A percentile compares a stretch with the other conserved stretches of the same genome.
Evolutionary conservation across 1,284 basidiomycete species (phyloP).

Genomic region (Austroboletus novae-zelandiae): DNA sequence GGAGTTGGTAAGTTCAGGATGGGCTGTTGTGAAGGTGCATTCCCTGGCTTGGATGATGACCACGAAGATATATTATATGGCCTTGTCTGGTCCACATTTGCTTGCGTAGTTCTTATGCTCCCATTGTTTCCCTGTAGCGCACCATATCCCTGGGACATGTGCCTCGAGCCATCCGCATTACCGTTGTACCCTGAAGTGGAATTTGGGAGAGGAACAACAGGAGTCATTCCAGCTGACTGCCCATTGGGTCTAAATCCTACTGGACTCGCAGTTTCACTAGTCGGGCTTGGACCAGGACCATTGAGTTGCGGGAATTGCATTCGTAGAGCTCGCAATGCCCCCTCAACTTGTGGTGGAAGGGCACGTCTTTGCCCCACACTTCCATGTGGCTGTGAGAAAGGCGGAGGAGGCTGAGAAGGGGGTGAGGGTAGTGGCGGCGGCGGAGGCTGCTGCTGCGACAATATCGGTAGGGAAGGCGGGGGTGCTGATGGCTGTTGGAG

Average conservation of each 20-base stretch:
- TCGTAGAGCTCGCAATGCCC: slow-evolving; percentile 14
- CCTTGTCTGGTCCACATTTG: background rate
- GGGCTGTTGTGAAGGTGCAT: slow-evolving; percentile 4
- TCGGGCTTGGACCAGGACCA: background rate
- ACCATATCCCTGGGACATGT: slow-evolving; percentile 7
- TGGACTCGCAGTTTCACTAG: slow-evolving; percentile 1
- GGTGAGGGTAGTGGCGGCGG: background rate
- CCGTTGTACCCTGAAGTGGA: background rate
- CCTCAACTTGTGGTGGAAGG: slow-evolving; percentile 12
- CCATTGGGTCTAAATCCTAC: background rate
- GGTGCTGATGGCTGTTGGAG: slow-evolving; percentile 2
- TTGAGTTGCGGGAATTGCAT: slow-evolving; percentile 18
- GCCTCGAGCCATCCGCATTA: background rate
- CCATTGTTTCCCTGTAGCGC: slow-evolving; percentile 3
- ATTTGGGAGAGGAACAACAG: background rate
- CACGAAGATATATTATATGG: background rate
- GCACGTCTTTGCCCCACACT: slow-evolving; percentile 4
- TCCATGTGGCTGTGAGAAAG: background rate
- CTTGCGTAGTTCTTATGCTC: background rate
- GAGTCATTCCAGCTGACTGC: background rate
- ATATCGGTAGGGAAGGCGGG: background rate
- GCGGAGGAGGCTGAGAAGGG: background rate
- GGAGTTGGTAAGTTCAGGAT: background rate
- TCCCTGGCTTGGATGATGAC: slow-evolving; percentile 7
- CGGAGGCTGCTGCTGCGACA: slow-evolving; percentile 1